phyloP scores from a whole-genome alignment of 2,329 filamentous ascomycete genomes.

The Ilyonectria mors-panacis region DNA sequence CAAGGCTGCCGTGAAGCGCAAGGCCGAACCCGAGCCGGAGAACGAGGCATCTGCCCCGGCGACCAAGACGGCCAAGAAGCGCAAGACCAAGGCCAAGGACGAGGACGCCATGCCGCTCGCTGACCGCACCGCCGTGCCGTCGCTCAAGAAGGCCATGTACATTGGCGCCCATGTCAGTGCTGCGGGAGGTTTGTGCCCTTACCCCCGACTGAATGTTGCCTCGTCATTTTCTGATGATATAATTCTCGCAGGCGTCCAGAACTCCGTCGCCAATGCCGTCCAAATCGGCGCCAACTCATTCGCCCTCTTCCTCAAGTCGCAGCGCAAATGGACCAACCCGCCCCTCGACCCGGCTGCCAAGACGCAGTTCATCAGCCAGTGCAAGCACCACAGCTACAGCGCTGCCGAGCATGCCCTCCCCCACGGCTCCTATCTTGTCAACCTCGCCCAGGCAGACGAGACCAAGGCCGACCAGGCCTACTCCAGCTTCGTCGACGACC shows the following conservation, averaged over 20 bases:
- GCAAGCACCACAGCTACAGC: conserved; percentile 80
- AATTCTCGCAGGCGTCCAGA: conserved; percentile 80
- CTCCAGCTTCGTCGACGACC: conserved; percentile 87
- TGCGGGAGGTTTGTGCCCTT: conserved; percentile 78
- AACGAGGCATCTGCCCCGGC: conserved; percentile 39
- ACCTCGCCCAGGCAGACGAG: conserved; percentile 87
- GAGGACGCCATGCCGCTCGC: conserved; percentile 74
- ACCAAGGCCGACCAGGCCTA: conserved; percentile 90
- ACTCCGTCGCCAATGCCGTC: conserved; percentile 82
- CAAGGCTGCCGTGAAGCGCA: conserved; percentile 51
- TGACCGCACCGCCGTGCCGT: conserved; percentile 73
- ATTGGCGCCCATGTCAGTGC: conserved; percentile 94
- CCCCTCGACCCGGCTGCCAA: conserved; percentile 78
- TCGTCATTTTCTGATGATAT: not conserved
- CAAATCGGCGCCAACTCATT: conserved; percentile 94
- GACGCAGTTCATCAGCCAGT: conserved; percentile 78
- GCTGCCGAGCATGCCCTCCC: conserved; percentile 83
- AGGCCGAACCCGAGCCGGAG: conserved; percentile 47
- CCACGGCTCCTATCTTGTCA: conserved; percentile 96
- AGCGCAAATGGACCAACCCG: conserved; percentile 93
- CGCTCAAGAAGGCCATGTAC: conserved; percentile 80
- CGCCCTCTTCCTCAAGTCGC: conserved; percentile 95
- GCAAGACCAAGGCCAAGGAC: conserved; percentile 56
- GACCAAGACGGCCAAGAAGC: conserved; percentile 59
- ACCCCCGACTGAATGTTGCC: not conserved